Evolutionary conservation across 1,139 yeast genomes (phyloP).

Genomic region (Candida glucosophila): DNA sequence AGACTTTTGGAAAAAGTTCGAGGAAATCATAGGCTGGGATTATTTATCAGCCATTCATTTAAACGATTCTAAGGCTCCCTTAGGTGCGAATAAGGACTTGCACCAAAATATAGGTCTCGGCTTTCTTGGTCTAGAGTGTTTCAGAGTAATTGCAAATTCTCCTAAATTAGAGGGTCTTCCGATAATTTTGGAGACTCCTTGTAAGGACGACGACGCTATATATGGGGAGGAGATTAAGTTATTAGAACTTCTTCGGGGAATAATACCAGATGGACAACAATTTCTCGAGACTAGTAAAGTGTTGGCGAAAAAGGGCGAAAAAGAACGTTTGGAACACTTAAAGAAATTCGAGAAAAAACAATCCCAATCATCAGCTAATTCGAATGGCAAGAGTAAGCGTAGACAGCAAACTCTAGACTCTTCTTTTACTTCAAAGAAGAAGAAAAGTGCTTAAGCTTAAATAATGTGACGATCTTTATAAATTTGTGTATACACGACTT

Average conservation of each 20-base stretch:
- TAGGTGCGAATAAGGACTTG: conserved; percentile 82
- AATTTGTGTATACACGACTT: no score
- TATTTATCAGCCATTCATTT: conserved; percentile 77
- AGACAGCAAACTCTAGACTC: not conserved
- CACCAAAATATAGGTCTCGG: conserved; percentile 90
- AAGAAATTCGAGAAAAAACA: conserved; percentile 31
- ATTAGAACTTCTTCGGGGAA: conserved; percentile 62
- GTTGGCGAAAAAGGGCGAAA: conserved; percentile 47
- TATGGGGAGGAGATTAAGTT: conserved; percentile 81
- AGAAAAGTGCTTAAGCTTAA: not conserved
- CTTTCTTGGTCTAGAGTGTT: conserved; percentile 77
- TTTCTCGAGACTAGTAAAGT: conserved; percentile 37
- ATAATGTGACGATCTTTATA: no score
- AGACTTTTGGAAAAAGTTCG: conserved; percentile 69
- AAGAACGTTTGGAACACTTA: conserved; percentile 45
- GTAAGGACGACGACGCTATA: conserved; percentile 44
- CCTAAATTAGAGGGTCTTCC: conserved; percentile 59
- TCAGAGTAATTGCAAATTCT: conserved; percentile 68
- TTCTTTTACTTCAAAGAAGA: conserved; percentile 1
- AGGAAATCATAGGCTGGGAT: conserved; percentile 60
- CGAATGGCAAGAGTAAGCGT: conserved; percentile 4
- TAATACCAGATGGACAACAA: conserved; percentile 45
- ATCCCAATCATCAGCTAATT: conserved; percentile 8
- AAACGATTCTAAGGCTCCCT: conserved; percentile 91
- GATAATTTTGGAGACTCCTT: conserved; percentile 85